These are phyloP conservation scores for Psophocarpus tetragonolobus DNA, from an alignment of 306 rosid species.

Conservation along the genomic window DNA sequence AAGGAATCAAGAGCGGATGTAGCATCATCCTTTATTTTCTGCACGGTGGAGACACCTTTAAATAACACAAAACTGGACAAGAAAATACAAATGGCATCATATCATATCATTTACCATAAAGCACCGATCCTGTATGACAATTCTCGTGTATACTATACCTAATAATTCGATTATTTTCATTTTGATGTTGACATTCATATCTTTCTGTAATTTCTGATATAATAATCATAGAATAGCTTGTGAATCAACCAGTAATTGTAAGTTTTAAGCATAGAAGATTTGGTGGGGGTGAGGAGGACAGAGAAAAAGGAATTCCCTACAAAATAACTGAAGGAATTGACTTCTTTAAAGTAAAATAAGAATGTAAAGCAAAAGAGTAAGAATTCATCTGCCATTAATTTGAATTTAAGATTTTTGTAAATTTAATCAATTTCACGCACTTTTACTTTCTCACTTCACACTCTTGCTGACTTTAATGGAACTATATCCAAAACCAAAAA, in stretches of 20 bases:
- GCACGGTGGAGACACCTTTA: constrained; percentile 28
- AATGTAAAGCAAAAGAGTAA: neutral
- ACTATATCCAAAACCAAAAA: neutral
- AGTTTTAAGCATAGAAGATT: neutral
- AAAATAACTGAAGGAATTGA: neutral
- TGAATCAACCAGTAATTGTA: neutral
- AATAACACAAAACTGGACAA: neutral
- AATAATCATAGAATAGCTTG: neutral
- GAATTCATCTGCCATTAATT: neutral
- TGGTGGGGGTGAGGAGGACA: neutral
- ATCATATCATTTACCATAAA: neutral
- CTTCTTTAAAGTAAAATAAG: neutral
- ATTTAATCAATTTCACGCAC: neutral
- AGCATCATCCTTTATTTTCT: constrained; percentile 70
- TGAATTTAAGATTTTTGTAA: neutral
- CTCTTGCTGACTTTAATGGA: neutral
- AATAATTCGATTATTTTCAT: constrained; percentile 2
- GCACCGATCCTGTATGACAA: neutral
- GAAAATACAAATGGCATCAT: constrained; percentile 5
- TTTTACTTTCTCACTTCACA: neutral
- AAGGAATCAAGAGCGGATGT: constrained; percentile 62
- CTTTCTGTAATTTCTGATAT: neutral
- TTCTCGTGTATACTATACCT: neutral
- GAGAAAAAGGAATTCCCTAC: neutral
- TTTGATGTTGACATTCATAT: neutral